A percentile compares a stretch with the other conserved stretches of the same genome.
These are phyloP conservation scores for Colletotrichum lupini DNA, from an alignment of 2,329 filamentous ascomycete species.

Conservation along the genomic window DNA sequence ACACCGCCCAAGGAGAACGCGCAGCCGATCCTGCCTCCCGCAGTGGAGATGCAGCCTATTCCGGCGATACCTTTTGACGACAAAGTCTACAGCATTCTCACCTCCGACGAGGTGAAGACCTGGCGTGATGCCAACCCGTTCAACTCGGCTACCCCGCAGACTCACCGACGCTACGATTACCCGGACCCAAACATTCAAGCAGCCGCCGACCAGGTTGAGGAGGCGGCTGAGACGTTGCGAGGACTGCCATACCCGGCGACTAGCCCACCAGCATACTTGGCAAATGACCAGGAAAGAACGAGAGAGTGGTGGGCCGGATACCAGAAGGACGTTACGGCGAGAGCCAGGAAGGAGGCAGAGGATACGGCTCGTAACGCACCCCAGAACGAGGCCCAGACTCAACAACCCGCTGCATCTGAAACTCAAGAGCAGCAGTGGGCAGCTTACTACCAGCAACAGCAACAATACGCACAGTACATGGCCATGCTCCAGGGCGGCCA, in stretches of 20 bases:
- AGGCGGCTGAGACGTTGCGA: constrained; percentile 52
- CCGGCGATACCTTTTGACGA: constrained; percentile 50
- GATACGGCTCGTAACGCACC: constrained; percentile 46
- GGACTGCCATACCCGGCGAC: constrained; percentile 60
- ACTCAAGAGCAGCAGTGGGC: constrained; percentile 39
- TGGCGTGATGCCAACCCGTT: constrained; percentile 56
- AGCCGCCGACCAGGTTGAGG: constrained; percentile 56
- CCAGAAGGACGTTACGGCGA: constrained; percentile 51
- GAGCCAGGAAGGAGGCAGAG: constrained; percentile 52
- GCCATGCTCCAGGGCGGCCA: constrained; percentile 52
- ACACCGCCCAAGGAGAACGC: constrained; percentile 30
- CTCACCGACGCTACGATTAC: constrained; percentile 50
- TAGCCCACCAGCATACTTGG: constrained; percentile 65
- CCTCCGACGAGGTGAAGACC: constrained; percentile 54
- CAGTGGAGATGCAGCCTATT: constrained; percentile 45
- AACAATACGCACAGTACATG: constrained; percentile 54
- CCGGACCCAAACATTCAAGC: constrained; percentile 54
- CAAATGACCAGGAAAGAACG: constrained; percentile 55
- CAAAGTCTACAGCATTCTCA: constrained; percentile 55
- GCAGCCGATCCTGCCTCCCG: constrained; percentile 42
- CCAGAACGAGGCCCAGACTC: constrained; percentile 44
- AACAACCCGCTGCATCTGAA: constrained; percentile 39
- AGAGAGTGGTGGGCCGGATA: constrained; percentile 66
- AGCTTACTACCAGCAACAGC: constrained; percentile 43
- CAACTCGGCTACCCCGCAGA: constrained; percentile 43